Conservation (phyloP, 2,329 filamentous ascomycete genomes). For the Aspergillus eucalypticola region DNA sequence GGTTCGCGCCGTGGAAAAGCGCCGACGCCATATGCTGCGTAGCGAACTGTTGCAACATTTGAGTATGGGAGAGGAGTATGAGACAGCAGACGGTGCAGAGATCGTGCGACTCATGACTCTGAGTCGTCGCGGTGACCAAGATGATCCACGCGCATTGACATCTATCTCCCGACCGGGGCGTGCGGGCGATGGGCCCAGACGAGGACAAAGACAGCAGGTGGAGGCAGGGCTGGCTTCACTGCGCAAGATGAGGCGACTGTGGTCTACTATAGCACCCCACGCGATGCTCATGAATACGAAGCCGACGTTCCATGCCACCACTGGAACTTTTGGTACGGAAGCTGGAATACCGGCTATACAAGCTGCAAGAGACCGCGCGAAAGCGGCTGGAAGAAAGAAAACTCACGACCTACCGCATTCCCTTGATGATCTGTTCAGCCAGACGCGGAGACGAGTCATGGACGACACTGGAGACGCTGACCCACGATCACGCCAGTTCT, state of each 20-base stretch:
- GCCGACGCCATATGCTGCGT: conserved; percentile 28
- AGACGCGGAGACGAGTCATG: conserved; percentile 17
- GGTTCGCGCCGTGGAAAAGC: conserved; percentile 31
- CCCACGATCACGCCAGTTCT: conserved; percentile 28
- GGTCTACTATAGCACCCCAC: conserved; percentile 29
- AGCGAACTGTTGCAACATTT: conserved; percentile 26
- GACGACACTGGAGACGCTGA: conserved; percentile 24
- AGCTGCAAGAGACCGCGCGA: conserved; percentile 3
- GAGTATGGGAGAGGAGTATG: conserved; percentile 13
- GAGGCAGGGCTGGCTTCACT: not conserved
- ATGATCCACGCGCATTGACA: conserved; percentile 23
- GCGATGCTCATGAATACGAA: conserved; percentile 41
- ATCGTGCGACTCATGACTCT: conserved; percentile 35
- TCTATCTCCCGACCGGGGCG: conserved; percentile 28
- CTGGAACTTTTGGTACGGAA: conserved; percentile 51
- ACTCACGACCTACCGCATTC: conserved; percentile 22
- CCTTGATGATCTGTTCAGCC: conserved; percentile 34
- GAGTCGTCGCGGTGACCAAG: conserved; percentile 20
- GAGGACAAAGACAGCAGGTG: conserved; percentile 7
- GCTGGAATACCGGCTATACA: conserved; percentile 25
- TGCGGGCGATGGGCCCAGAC: not conserved
- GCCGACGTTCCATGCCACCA: conserved; percentile 41
- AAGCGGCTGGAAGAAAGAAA: conserved; percentile 6
- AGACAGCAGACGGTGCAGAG: conserved; percentile 15
- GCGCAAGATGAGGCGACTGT: conserved; percentile 23